Conservation (phyloP, 306 rosid genomes). For the Dryas alaskensis region DNA sequence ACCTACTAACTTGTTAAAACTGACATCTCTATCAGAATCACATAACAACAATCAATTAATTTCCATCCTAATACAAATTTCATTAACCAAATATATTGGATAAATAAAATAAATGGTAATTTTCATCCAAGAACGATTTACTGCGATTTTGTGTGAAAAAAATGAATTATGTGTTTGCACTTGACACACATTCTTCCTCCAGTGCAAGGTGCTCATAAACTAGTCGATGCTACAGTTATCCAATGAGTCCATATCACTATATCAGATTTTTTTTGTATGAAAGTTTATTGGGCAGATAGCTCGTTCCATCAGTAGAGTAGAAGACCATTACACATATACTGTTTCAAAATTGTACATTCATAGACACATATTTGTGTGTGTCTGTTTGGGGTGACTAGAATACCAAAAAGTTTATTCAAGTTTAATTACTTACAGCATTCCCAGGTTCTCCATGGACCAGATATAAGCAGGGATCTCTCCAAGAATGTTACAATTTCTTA, state of each 20-base stretch:
- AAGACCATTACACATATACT: not conserved
- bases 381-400: not conserved
- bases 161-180: not conserved
- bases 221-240: not conserved
- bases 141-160: not conserved
- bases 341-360: not conserved
- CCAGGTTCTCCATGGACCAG: slow-evolving; percentile 43
- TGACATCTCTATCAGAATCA: slow-evolving; percentile 20
- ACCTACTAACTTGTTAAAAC: slow-evolving; percentile 32
- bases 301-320: not conserved
- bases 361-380: not conserved
- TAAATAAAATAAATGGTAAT: no score
- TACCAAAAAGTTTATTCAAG: not conserved
- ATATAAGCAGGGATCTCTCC: slow-evolving; percentile 62
- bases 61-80: not conserved
- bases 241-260: no score
- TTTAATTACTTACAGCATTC: slow-evolving; percentile 54
- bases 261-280: no score
- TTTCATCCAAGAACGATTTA: no score
- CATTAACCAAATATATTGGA: not conserved
- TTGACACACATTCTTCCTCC: not conserved
- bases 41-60: not conserved
- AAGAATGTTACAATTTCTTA: slow-evolving; percentile 69
- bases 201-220: not conserved
- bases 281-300: no score